These are phyloP conservation scores for Metarhizium guizhouense DNA, from an alignment of 2,329 filamentous ascomycete genomes.

Conservation along the genomic window DNA sequence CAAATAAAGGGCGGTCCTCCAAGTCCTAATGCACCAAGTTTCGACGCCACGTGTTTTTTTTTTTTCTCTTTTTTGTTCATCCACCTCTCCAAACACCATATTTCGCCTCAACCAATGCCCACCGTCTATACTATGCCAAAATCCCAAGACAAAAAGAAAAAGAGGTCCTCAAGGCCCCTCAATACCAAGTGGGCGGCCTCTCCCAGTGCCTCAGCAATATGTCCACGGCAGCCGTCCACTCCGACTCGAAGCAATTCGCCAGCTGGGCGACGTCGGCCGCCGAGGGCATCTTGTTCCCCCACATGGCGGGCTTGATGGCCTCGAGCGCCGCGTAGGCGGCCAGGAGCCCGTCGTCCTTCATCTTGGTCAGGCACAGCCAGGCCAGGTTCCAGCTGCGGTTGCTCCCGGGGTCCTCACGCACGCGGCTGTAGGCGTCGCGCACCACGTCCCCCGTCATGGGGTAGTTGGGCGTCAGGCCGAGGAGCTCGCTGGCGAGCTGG, in stretches of 20 bases:
- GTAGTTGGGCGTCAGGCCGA: slow-evolving; percentile 57
- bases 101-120: not conserved
- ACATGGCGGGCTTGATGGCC: slow-evolving; percentile 58
- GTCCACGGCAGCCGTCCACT: slow-evolving; percentile 57
- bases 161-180: slow-evolving; percentile 7
- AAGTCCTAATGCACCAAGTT: too few species aligned
- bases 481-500: slow-evolving; percentile 61
- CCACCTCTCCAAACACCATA: not conserved
- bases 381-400: slow-evolving; percentile 69
- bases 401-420: slow-evolving; percentile 54
- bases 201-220: slow-evolving; percentile 64
- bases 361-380: slow-evolving; percentile 61
- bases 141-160: not conserved
- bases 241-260: slow-evolving; percentile 51
- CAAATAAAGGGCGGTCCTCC: not conserved
- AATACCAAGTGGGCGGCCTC: slow-evolving; percentile 47
- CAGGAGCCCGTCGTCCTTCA: slow-evolving; percentile 54
- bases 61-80: not conserved
- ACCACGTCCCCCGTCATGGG: slow-evolving; percentile 58
- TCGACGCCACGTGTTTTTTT: not conserved
- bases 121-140: not conserved
- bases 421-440: slow-evolving; percentile 54
- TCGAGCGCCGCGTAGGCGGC: slow-evolving; percentile 51
- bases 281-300: slow-evolving; percentile 51
- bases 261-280: slow-evolving; percentile 49